Evolutionary conservation across 2,329 filamentous ascomycete genomes (phyloP).

Genomic region (Leptoxyphium fumago): DNA sequence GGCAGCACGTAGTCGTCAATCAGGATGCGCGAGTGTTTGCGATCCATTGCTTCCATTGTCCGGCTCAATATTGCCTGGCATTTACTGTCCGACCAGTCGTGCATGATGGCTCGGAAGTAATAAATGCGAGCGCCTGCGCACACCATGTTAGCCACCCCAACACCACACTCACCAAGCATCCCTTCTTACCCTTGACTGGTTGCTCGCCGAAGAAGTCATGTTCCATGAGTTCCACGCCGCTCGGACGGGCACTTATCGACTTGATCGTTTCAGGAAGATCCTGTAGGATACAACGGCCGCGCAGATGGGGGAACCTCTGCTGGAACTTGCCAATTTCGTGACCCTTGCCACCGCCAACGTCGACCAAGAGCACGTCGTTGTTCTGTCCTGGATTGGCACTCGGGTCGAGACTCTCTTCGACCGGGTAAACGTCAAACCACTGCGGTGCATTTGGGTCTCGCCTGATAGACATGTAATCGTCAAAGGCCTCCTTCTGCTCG

Average conservation of each 20-base stretch:
- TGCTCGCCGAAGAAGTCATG: slow-evolving; percentile 10
- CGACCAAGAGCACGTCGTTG: slow-evolving; percentile 4
- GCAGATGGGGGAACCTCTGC: slow-evolving; percentile 3
- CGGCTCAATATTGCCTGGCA: slow-evolving; percentile 7
- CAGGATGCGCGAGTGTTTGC: slow-evolving; percentile 6
- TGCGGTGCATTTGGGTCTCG: slow-evolving; percentile 1
- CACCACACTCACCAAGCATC: neutral
- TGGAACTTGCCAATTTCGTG: slow-evolving; percentile 3
- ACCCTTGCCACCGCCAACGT: slow-evolving; percentile 8
- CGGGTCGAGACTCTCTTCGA: neutral
- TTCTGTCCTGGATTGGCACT: neutral
- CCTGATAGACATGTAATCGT: slow-evolving; percentile 5
- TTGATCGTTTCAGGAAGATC: slow-evolving; percentile 5
- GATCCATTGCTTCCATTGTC: slow-evolving; percentile 6
- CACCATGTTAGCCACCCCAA: neutral
- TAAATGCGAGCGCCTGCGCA: slow-evolving; percentile 16
- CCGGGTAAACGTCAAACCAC: slow-evolving; percentile 7
- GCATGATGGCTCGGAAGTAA: slow-evolving; percentile 12
- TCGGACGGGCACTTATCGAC: neutral
- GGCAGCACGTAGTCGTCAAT: slow-evolving; percentile 11
- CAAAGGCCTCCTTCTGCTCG: slow-evolving; percentile 6
- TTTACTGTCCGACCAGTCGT: slow-evolving; percentile 12
- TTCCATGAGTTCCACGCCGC: slow-evolving; percentile 3
- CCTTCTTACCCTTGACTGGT: slow-evolving; percentile 4
- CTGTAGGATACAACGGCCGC: slow-evolving; percentile 7